Percentiles rank a stretch among this genome's conserved stretches.
Conservation (phyloP, 2,329 filamentous ascomycete genomes). For the Teratosphaeria pseudoeucalypti region DNA sequence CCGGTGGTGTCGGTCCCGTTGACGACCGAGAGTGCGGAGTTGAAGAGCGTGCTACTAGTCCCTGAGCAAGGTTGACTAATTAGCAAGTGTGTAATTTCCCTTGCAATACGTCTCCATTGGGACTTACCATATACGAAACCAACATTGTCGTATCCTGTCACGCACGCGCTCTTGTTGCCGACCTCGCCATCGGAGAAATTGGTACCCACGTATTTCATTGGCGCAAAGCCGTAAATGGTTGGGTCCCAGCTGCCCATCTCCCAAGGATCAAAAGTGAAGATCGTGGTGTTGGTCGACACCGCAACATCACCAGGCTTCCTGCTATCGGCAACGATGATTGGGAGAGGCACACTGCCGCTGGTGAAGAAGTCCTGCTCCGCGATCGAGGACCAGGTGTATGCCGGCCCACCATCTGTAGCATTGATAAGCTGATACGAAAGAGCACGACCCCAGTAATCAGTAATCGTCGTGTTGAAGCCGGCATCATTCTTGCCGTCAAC, state of each 20-base stretch:
- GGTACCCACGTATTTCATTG: constrained; percentile 61
- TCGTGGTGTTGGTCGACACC: constrained; percentile 60
- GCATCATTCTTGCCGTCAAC: constrained; percentile 54
- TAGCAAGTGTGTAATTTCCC: not conserved
- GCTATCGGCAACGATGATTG: constrained; percentile 61
- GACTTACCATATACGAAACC: constrained; percentile 58
- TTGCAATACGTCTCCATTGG: not conserved
- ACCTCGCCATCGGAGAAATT: constrained; percentile 58
- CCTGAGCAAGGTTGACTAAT: not conserved
- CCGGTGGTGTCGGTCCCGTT: constrained; percentile 38
- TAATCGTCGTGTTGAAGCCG: constrained; percentile 60
- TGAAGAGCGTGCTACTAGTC: constrained; percentile 77
- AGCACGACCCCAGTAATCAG: constrained; percentile 70
- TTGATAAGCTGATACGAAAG: constrained; percentile 81
- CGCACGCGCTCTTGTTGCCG: constrained; percentile 45
- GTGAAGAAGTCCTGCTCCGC: constrained; percentile 52
- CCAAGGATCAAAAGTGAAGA: constrained; percentile 70
- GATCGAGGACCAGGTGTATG: constrained; percentile 76
- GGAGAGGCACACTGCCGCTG: constrained; percentile 56
- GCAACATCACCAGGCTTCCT: constrained; percentile 51
- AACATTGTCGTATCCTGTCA: constrained; percentile 71
- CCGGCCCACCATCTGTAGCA: constrained; percentile 59
- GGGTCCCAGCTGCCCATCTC: constrained; percentile 72
- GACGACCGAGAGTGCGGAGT: constrained; percentile 59
- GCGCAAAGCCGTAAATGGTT: constrained; percentile 59